Base-by-base conservation (phyloP, 169 alveolate species). In the Besnoitia besnoiti region DNA sequence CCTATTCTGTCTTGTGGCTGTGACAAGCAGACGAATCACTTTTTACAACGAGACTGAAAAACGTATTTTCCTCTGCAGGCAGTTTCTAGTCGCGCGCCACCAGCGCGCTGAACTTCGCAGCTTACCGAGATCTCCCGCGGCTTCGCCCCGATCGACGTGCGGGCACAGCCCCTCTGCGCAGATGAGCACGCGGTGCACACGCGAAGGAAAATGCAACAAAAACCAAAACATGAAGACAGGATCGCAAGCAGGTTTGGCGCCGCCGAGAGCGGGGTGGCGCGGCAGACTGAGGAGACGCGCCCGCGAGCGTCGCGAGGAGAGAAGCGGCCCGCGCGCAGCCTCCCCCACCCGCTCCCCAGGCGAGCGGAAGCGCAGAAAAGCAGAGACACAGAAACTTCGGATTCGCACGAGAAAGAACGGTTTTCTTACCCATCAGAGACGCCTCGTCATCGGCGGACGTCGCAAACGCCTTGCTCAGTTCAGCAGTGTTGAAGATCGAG, bases 401-500 rank as follows among this genome's bases (percentile, higher is more conserved):
- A 49, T n/a, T n/a, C n/a, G n/a, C n/a, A n/a, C n/a, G n/a, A n/a
- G n/a, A n/a, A n/a, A n/a, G n/a, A n/a, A n/a, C n/a, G n/a, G n/a
- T 33, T 16, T 4, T 7, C 49, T 24, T 44, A 35, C 87, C 39
- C 40, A 42, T 39, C 35, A n/a, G 21, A 19, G 59, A 21, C 10
- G 40, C 40, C 85, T 77, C 59, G 30, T 77, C 85, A 2, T 19
- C 59, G 59, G 39, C 21, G 44, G 27, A 42, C 35, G n/a, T 27
- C 77, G 39, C 51, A 19, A 85, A 51, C 33, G 61, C 61, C 19
- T 42, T 24, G 30, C 44, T 10, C 79, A 85, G 55, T 33, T 85
- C 90, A 33, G 55, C 79, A 16, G 90, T 35, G 55, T 85, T 51
- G 90, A 85, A 49, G 40, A 85, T 85, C 49, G 90, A 85, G 37